A percentile compares a stretch with the other conserved stretches of the same genome.
Evolutionary conservation across 2,329 filamentous ascomycete genomes (phyloP).

Genomic region (Nemania abortiva): DNA sequence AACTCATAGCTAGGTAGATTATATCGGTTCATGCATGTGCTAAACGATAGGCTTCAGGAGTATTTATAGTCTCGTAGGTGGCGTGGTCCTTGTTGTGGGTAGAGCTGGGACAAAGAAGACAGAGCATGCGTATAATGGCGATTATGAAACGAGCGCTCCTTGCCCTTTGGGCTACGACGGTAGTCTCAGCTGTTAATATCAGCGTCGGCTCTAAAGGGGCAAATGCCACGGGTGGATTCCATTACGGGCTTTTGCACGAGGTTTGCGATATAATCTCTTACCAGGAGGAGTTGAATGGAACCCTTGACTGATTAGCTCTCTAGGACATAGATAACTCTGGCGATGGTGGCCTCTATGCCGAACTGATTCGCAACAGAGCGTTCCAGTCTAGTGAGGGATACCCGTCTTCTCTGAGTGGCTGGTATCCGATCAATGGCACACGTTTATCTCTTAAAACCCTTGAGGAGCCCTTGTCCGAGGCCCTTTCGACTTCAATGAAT

Average conservation of each 20-base stretch:
- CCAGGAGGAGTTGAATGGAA: not conserved
- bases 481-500: constrained; percentile 64
- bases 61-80: constrained; percentile 24
- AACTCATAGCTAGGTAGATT: not conserved
- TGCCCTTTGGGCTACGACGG: constrained; percentile 41
- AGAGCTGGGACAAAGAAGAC: not conserved
- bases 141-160: constrained; percentile 40
- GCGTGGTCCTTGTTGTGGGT: not conserved
- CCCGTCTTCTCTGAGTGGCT: constrained; percentile 60
- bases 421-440: constrained; percentile 59
- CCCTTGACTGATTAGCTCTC: constrained; percentile 42
- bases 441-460: constrained; percentile 61
- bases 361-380: constrained; percentile 76
- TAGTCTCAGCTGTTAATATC: constrained; percentile 53
- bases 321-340: constrained; percentile 76
- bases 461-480: constrained; percentile 62
- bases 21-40: not conserved
- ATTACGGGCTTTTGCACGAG: constrained; percentile 62
- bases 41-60: not conserved
- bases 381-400: constrained; percentile 68
- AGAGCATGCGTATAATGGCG: constrained; percentile 38
- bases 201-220: constrained; percentile 55
- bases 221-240: constrained; percentile 58
- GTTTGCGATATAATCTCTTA: constrained; percentile 42
- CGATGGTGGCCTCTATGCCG: constrained; percentile 79